Conservation (phyloP, 352 stramenopile species). For the Phytopythium chamaehyphon region DNA sequence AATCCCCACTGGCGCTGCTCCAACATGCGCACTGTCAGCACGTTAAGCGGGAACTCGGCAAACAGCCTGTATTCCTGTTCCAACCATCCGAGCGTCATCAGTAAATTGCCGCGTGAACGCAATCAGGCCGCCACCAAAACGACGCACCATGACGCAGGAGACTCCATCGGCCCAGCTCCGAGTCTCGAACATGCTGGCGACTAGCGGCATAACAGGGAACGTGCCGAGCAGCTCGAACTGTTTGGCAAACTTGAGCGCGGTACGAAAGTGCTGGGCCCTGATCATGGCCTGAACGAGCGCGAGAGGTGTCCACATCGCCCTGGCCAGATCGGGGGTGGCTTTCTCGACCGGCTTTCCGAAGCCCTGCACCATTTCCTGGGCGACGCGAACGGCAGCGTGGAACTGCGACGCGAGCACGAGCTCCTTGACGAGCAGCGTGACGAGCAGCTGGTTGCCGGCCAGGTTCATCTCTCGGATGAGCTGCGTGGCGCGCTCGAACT, state of each 20-base stretch:
- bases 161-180: slow-evolving; percentile 67
- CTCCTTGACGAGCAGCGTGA: slow-evolving; percentile 82
- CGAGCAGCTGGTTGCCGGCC: slow-evolving; percentile 61
- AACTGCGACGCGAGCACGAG: slow-evolving; percentile 66
- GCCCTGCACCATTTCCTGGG: slow-evolving; percentile 73
- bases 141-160: slow-evolving; percentile 49
- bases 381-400: slow-evolving; percentile 60
- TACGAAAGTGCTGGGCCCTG: slow-evolving; percentile 59
- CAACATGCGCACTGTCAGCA: slow-evolving; percentile 61
- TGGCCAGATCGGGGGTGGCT: slow-evolving; percentile 9
- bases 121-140: background rate
- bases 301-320: slow-evolving; percentile 65
- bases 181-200: slow-evolving; percentile 67
- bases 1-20: slow-evolving; percentile 62
- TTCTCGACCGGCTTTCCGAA: slow-evolving; percentile 44
- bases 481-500: slow-evolving; percentile 59
- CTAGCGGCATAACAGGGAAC: slow-evolving; percentile 58
- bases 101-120: background rate
- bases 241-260: slow-evolving; percentile 75
- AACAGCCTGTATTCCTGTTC: slow-evolving; percentile 57
- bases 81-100: background rate
- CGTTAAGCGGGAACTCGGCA: slow-evolving; percentile 61
- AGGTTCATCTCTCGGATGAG: slow-evolving; percentile 77
- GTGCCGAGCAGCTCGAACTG: slow-evolving; percentile 73
- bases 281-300: slow-evolving; percentile 85